Base-by-base conservation (phyloP, 257 asterid species). In the Forsythia suspensa region DNA sequence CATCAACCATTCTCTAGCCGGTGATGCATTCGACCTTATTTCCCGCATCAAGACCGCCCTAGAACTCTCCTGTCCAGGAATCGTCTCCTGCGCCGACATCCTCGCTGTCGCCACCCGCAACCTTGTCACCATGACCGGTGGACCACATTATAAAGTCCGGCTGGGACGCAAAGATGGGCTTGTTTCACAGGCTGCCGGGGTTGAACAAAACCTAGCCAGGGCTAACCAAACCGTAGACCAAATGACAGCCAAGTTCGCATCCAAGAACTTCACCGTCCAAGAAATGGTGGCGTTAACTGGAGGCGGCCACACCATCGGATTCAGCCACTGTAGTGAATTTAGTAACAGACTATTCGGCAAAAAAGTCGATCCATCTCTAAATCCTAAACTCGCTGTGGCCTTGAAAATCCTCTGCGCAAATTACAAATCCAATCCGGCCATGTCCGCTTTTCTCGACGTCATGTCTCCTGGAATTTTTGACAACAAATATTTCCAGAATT, bases 271-370 rank as follows among this genome's bases (percentile, higher is more conserved):
- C 39, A 79, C 91, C 1, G 75, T 84, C 1, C 91, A 88, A 71
- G 99, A 93, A 83, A 93, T 89, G 98, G 97, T 91, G 40, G 98
- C 97, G 0, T 70, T 93, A 15, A 44, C 94, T 3, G 29, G 65
- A 74, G 99, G 98, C 0, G 98, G 98, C 8, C 98, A 95, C 92
- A 92, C 98, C 7, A 95, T 95, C 76, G 98, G 98, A 0, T 93
- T 95, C 80, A 91, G 98, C 0, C 98, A 95, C 79, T 93, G 99
- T 87, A 88, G 86, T 48, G 97, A 95, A 43, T 95, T 95, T 83
- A 89, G 91, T 87, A 65, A 82, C 85, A 29, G 98, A 91, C 75
- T 55, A 55, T 55, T 18, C 3, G 65, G 29, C 3, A 55, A 55
- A 7, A 16, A 55, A 55, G 65, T 55, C 29, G 29, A 55, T 55